Evolutionary conservation across 331 rosid genomes (phyloP), one percentile per base, ranked within the genome.

Genomic region (Cydonia oblonga): DNA sequence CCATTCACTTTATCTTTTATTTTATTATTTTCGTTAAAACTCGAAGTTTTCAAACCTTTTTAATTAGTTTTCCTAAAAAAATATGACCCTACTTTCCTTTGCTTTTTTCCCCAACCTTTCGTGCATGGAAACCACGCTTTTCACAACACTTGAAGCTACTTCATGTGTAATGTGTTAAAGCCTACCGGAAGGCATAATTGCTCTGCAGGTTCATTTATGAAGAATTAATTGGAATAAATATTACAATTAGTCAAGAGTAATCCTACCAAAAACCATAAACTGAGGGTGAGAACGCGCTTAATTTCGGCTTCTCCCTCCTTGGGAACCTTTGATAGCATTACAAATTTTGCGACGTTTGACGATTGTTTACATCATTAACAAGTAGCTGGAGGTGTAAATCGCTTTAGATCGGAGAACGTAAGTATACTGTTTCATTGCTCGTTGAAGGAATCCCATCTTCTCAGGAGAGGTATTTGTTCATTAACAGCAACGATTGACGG

Each of bases 181-280:
- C 42, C 42, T 38, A 38, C 42, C 42, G 13, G 42, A 38, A 38
- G 9, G 42, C 42, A 0, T 38, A 38, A 38, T 38, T 38, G 42
- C 42, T 38, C 42, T 38, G 4, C 42, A 22, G 28, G 35, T 46
- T 60, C 18, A 49, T 42, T 42, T 69, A 26, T 22, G 32, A 42
- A 40, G 29, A 79, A 75, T 20, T 58, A 66, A 65, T 19, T 19
- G 70, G 65, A 79, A 68, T 32, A 79, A 56, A 74, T 70, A 32
- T 53, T 29, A 69, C 80, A 75, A 44, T n/a, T 28, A 40, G 24
- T 62, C 44, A 38, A 68, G 44, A 38, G 42, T 22, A 22, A 56
- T 56, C 79, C 76, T 42, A 29, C 52, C n/a, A 56, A 69, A 51
- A 7, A 8, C 32, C 44, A 19, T 59, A 14, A 7, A 25, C 61